phyloP scores from a whole-genome alignment of 2,329 filamentous ascomycete species.

The Aspergillus ruber region DNA sequence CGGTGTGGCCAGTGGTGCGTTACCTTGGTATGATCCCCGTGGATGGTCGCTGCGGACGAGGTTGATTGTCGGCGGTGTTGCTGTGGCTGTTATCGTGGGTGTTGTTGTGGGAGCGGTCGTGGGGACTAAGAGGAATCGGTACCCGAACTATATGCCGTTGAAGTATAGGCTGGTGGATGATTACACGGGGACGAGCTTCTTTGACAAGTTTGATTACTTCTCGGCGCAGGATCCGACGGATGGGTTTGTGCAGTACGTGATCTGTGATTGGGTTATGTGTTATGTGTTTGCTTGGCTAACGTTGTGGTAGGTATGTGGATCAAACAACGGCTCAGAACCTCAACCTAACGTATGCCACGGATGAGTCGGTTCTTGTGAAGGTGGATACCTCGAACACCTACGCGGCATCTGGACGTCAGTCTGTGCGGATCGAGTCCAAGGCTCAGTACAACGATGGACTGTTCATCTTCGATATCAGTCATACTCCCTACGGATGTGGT shows the following conservation, averaged over 20 bases:
- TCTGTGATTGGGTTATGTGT: conserved; percentile 12
- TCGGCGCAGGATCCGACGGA: conserved; percentile 38
- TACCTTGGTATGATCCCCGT: conserved; percentile 42
- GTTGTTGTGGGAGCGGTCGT: conserved; percentile 42
- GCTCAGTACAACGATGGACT: conserved; percentile 55
- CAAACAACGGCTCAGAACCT: conserved; percentile 22
- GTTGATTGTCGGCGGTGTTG: conserved; percentile 40
- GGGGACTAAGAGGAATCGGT: conserved; percentile 31
- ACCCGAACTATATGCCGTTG: conserved; percentile 39
- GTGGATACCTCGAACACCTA: conserved; percentile 58
- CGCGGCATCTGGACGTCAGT: conserved; percentile 55
- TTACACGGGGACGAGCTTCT: conserved; percentile 38
- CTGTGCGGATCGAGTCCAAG: conserved; percentile 58
- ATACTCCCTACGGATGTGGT: conserved; percentile 58
- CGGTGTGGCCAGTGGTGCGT: conserved; percentile 1
- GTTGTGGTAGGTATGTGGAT: conserved; percentile 33
- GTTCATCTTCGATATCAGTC: conserved; percentile 62
- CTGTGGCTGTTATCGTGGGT: conserved; percentile 39
- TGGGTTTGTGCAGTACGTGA: conserved; percentile 43
- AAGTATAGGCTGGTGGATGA: conserved; percentile 37
- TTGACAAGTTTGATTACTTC: conserved; percentile 43
- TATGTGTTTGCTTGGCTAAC: not conserved
- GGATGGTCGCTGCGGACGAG: conserved; percentile 51
- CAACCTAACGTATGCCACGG: conserved; percentile 58
- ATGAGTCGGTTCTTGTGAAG: conserved; percentile 48